Conservation (phyloP, 2,329 filamentous ascomycete genomes). For the Pestalotiopsis sp. region DNA sequence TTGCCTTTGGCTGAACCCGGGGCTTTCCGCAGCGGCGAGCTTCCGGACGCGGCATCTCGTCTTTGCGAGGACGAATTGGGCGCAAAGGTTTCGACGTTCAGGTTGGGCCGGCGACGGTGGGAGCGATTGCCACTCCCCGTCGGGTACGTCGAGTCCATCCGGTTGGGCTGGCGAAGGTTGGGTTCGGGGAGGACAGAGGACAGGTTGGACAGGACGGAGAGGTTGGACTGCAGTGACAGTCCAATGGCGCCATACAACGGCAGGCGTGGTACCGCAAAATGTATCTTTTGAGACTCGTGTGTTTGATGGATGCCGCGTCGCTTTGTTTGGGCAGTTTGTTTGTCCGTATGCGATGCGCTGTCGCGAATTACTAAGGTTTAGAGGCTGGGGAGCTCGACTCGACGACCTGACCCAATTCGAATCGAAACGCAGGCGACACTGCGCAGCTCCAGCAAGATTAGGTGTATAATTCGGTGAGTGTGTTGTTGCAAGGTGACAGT, state of each 20-base stretch:
- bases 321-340: background rate
- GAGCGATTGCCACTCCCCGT: slow-evolving; percentile 29
- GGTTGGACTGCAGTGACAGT: slow-evolving; percentile 7
- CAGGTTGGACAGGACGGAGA: background rate
- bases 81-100: slow-evolving; percentile 38
- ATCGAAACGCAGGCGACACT: background rate
- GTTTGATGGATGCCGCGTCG: background rate
- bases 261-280: background rate
- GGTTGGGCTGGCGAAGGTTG: background rate
- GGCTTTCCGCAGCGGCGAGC: slow-evolving; percentile 31
- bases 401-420: background rate
- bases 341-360: background rate
- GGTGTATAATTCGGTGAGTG: background rate
- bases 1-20: slow-evolving; percentile 33
- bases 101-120: slow-evolving; percentile 37
- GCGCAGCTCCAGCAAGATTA: background rate
- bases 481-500: background rate
- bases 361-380: background rate
- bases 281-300: background rate
- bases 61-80: slow-evolving; percentile 14
- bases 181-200: slow-evolving; percentile 4
- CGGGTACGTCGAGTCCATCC: slow-evolving; percentile 26
- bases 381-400: background rate
- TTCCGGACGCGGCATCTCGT: slow-evolving; percentile 30
- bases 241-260: slow-evolving; percentile 10